Evolutionary conservation across 306 rosid species (phyloP), one percentile per base, ranked within the genome.

Genomic region (Castanea sativa): DNA sequence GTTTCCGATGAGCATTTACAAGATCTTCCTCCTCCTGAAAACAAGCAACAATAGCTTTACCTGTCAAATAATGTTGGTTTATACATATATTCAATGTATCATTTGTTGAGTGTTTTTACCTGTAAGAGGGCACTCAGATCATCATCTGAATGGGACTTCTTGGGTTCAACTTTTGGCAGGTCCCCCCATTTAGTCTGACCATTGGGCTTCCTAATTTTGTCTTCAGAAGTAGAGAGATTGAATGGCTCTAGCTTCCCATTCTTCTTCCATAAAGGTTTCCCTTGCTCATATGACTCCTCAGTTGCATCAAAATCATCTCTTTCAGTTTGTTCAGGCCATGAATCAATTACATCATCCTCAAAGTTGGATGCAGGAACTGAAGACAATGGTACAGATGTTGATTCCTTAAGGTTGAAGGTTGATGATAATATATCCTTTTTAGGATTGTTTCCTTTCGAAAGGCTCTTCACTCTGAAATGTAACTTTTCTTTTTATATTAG

Each of bases 21-120:
- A 96, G 97, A 86, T 96, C 96, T 87, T 93, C 98, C 90, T 96
- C 99, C 80, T 93, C 99, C 99, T 96, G 92, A 59, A 85, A 84
- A 76, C 27, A 79, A 69, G 43, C 72, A 63, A 79, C 41, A 73
- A 5, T 78, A 15, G 64, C 20, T 73, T 81, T 55, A 77, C 16
- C n/a, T 73, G 56, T 76, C 67, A 45, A 73, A 19, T 23, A 68
- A 41, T 18, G 58, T 41, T 52, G 72, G 43, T 5, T 33, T 73
- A 23, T 29, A 53, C 25, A 19, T 6, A 29, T 25, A 60, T 23
- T 52, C 11, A 13, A 71, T 21, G 52, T 69, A 72, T 5, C 83
- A 70, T 53, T 76, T 20, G 74, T 18, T 68, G 51, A 51, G 55
- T 56, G 55, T 70, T 73, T 23, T 74, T 86, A 96, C 99, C 96